Percentiles rank a stretch among this genome's conserved stretches.
Evolutionary conservation across 495 filamentous ascomycete genomes (phyloP).

Genomic region (Hypoxylon crocopeplum): DNA sequence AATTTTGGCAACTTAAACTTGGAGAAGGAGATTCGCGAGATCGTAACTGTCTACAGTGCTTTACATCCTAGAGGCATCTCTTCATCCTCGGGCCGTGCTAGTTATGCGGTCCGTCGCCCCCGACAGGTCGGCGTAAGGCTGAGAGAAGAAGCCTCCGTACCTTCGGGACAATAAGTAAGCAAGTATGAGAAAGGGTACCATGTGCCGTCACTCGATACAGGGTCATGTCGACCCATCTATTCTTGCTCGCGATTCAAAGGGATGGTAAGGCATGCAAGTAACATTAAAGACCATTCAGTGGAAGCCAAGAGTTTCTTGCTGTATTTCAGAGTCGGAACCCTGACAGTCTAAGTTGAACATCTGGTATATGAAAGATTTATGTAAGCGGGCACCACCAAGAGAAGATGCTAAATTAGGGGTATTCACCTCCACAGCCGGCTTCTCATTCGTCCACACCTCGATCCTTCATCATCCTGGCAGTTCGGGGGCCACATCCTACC

Average conservation of each 20-base stretch:
- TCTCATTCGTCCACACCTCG: constrained; percentile 12
- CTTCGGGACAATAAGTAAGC: background rate
- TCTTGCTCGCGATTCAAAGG: constrained; percentile 1
- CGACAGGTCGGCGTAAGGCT: constrained; percentile 1
- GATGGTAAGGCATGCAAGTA: constrained; percentile 16
- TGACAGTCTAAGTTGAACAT: constrained; percentile 4
- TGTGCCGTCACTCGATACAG: constrained; percentile 8
- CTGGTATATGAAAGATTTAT: constrained; percentile 22
- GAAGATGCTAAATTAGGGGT: constrained; percentile 12
- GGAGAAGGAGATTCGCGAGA: no score
- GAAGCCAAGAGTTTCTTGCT: constrained; percentile 9
- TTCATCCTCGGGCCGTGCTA: background rate
- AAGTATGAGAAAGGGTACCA: background rate
- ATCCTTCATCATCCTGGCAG: constrained; percentile 31
- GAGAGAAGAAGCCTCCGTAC: background rate
- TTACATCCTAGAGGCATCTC: background rate
- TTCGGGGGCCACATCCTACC: constrained; percentile 23
- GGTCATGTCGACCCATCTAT: background rate
- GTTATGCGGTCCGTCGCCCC: background rate
- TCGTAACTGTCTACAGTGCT: no score
- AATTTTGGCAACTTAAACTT: background rate
- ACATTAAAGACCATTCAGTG: constrained; percentile 12
- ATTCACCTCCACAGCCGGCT: constrained; percentile 3
- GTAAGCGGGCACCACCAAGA: constrained; percentile 20
- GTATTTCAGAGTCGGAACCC: constrained; percentile 13